A percentile compares a stretch with the other conserved stretches of the same genome.
phyloP scores from a whole-genome alignment of 1,139 yeast genomes.

The Candida gigantensis region DNA sequence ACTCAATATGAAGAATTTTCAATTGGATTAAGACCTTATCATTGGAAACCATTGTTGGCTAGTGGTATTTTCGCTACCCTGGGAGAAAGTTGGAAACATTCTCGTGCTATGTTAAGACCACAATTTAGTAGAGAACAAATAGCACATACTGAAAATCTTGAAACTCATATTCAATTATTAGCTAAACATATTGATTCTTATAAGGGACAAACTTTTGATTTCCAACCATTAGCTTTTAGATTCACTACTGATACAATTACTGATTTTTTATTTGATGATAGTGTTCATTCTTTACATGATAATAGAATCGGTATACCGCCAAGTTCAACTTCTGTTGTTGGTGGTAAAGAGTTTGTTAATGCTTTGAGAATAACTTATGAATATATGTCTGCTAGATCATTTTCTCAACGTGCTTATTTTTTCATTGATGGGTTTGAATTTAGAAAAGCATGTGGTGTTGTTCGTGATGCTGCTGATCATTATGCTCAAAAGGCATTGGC shows the following conservation, averaged over 20 bases:
- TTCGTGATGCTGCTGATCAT: constrained; percentile 27
- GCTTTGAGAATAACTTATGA: no score
- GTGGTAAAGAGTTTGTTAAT: no score
- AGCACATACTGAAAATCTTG: constrained; percentile 45
- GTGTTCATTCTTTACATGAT: constrained; percentile 31
- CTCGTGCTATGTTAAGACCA: constrained; percentile 54
- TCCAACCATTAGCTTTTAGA: constrained; percentile 35
- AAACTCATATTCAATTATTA: constrained; percentile 39
- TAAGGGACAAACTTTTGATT: constrained; percentile 28
- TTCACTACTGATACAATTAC: constrained; percentile 43
- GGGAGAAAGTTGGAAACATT: constrained; percentile 57
- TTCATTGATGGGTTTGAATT: no score
- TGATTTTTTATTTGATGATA: constrained; percentile 42
- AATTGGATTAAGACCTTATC: constrained; percentile 44
- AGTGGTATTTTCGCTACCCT: constrained; percentile 56
- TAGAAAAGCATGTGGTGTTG: no score
- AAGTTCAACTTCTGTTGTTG: no score
- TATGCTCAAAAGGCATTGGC: constrained; percentile 33
- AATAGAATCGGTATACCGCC: constrained; percentile 31
- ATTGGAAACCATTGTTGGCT: constrained; percentile 45
- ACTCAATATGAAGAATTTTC: constrained; percentile 48
- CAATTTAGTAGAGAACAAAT: constrained; percentile 54
- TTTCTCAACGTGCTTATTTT: no score
- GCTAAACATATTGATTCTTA: constrained; percentile 27
- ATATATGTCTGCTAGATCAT: no score